phyloP scores from a whole-genome alignment of 2,329 filamentous ascomycete genomes.

The Botrytis hyacinthi region DNA sequence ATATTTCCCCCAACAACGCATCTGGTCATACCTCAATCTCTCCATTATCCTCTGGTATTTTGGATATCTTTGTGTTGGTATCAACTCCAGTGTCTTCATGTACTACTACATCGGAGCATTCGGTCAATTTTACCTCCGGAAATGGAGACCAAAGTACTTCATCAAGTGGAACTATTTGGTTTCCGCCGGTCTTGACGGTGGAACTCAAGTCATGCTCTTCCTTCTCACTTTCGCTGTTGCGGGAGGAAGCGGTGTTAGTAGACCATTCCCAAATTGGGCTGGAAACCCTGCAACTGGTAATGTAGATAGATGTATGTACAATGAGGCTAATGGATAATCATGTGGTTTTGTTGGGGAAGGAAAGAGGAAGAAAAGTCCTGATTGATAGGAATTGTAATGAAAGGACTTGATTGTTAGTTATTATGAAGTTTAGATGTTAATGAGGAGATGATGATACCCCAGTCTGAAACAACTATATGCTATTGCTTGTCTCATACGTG shows the following conservation, averaged over 20 bases:
- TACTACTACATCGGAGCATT: constrained; percentile 66
- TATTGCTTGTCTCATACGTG: neutral
- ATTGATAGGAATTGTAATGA: neutral
- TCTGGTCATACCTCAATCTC: constrained; percentile 64
- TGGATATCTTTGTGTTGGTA: constrained; percentile 63
- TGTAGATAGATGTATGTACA: constrained; percentile 29
- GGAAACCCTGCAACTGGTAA: constrained; percentile 27
- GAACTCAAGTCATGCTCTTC: constrained; percentile 64
- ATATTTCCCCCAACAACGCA: constrained; percentile 54
- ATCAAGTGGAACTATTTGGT: constrained; percentile 76
- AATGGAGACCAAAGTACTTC: constrained; percentile 59
- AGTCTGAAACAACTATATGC: neutral
- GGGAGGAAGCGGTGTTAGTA: constrained; percentile 34
- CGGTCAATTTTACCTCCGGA: constrained; percentile 68
- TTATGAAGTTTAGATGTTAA: neutral
- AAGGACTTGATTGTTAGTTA: no score
- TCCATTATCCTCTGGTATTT: constrained; percentile 67
- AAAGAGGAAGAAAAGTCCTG: neutral
- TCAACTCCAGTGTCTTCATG: constrained; percentile 66
- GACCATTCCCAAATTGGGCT: constrained; percentile 33
- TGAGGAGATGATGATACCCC: neutral
- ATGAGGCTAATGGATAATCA: constrained; percentile 25
- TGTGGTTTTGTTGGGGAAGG: no score
- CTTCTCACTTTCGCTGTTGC: constrained; percentile 63
- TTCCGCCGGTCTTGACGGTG: constrained; percentile 68